Base-by-base conservation (phyloP, 177 flowering plant genomes). In the Vitis hybrid region DNA sequence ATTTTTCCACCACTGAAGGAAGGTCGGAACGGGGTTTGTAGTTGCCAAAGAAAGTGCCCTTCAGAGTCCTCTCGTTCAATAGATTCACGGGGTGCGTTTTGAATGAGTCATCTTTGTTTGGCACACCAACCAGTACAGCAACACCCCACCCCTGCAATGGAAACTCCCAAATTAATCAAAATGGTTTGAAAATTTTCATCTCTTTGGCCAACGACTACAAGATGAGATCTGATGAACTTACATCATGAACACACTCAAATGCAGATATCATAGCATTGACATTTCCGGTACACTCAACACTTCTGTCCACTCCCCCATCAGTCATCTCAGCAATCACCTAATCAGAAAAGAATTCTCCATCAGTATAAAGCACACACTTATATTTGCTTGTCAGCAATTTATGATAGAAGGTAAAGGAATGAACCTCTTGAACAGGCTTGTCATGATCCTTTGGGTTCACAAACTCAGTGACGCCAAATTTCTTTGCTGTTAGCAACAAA, bases 241-340 rank as follows among this genome's bases (percentile, higher is more conserved):
- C 93, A 80, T 89, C 93, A 68, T 87, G 93, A 66, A 87, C 89
- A 66, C 88, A 85, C 77, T 88, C 91, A 18, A 88, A 88, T 19
- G 91, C 90, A n/a, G 91, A 86, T 11, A 88, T 85, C 91, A 88
- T 88, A 21, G 90, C 91, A 32, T 76, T 66, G 73, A 85, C 52
- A 23, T 67, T 82, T 48, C 91, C 91, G 1, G 89, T 86, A 60
- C 92, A 88, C 70, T 88, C 92, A 10, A 88, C 63, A 26, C 88
- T 84, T 1, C 89, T 77, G 64, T 89, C 91, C 1, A 84, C 93
- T 61, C 93, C 91, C 12, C 93, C 89, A 13, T 50, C 69, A 2
- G 93, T 89, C 88, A 87, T 86, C 73, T 84, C 89, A 45, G 79
- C 83, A 17, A 89, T 65, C 62, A 89, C 93, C 92, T 85, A 19